These are phyloP conservation scores for Pseudogymnoascus sp. DNA, from an alignment of 2,329 filamentous ascomycete genomes.

Conservation along the genomic window DNA sequence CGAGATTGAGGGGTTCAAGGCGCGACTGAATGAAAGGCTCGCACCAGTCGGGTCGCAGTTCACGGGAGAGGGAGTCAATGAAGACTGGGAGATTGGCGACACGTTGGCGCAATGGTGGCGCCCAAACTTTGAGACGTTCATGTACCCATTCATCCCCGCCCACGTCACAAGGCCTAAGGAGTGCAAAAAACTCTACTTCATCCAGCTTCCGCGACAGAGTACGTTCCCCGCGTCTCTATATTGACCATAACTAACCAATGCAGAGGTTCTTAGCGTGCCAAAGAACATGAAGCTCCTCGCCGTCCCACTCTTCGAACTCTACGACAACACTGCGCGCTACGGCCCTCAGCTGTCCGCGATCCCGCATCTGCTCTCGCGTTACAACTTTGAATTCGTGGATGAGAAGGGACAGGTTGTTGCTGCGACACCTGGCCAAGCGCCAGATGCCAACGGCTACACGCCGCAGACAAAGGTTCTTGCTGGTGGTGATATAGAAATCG, in stretches of 20 bases:
- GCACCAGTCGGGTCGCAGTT: constrained; percentile 82
- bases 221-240: constrained; percentile 29
- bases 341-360: constrained; percentile 95
- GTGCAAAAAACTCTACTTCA: constrained; percentile 98
- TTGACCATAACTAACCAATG: constrained; percentile 12
- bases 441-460: constrained; percentile 45
- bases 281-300: constrained; percentile 99
- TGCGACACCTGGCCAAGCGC: constrained; percentile 66
- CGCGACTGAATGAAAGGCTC: constrained; percentile 82
- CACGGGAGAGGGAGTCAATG: constrained; percentile 77
- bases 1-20: constrained; percentile 92
- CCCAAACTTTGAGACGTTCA: constrained; percentile 98
- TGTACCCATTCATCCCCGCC: constrained; percentile 96
- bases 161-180: constrained; percentile 96
- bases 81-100: constrained; percentile 91
- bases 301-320: constrained; percentile 93
- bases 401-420: constrained; percentile 84
- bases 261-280: constrained; percentile 89
- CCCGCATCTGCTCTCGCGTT: constrained; percentile 85
- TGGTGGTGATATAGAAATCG: constrained; percentile 54
- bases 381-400: constrained; percentile 97
- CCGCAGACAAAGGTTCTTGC: constrained; percentile 61
- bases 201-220: constrained; percentile 89
- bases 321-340: constrained; percentile 93
- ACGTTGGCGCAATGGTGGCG: constrained; percentile 98